Conservation (phyloP, 257 asterid genomes). For the Verbena officinalis region DNA sequence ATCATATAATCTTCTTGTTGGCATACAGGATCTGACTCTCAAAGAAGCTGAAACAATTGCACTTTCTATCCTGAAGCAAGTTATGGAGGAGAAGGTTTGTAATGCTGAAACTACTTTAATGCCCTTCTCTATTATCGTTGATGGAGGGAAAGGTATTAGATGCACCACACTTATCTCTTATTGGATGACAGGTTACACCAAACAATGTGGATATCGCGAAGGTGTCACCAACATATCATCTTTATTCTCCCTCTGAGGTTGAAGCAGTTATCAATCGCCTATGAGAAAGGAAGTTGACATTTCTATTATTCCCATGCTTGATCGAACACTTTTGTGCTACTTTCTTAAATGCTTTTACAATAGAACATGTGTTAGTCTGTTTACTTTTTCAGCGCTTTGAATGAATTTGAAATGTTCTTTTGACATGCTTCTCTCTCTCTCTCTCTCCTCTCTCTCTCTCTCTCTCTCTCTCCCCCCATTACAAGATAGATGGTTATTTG, state of each 20-base stretch:
- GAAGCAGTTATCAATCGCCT: slow-evolving; percentile 82
- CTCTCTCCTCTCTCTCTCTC: too few relatives aligned
- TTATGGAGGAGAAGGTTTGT: too few relatives aligned
- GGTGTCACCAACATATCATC: slow-evolving; percentile 87
- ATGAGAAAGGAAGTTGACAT: slow-evolving; percentile 34
- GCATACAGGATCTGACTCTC: slow-evolving; percentile 62
- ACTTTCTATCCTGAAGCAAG: too few relatives aligned
- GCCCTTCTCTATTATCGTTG: too few relatives aligned
- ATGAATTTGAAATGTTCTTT: not conserved
- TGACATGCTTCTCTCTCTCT: not conserved
- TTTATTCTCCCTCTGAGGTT: slow-evolving; percentile 78
- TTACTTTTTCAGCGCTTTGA: not conserved
- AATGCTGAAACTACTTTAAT: too few relatives aligned
- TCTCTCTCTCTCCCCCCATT: not conserved
- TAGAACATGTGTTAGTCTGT: slow-evolving; percentile 11
- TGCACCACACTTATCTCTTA: not conserved
- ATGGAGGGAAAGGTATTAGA: slow-evolving; percentile 77
- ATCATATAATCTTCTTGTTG: not conserved
- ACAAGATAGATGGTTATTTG: not conserved
- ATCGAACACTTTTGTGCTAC: slow-evolving; percentile 1
- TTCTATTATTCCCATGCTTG: not conserved
- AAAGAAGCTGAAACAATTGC: slow-evolving; percentile 81
- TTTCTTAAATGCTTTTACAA: not conserved
- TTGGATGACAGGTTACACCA: slow-evolving; percentile 72
- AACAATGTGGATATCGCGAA: slow-evolving; percentile 89